Conservation (phyloP, 2,329 filamentous ascomycete genomes). For the Reticulascus tulasneorum region DNA sequence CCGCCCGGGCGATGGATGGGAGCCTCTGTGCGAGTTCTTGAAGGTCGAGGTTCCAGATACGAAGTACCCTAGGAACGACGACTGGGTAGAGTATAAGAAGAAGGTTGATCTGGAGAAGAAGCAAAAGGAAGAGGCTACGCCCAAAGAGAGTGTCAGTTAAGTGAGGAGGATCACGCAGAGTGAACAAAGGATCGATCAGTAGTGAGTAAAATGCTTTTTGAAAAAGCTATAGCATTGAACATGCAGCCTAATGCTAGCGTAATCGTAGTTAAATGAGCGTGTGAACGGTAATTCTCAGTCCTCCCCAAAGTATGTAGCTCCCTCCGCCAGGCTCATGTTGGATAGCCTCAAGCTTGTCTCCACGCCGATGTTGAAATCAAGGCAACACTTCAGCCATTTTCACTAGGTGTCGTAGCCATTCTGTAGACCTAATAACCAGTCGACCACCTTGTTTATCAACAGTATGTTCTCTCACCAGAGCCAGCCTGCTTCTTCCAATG, state of each 20-base stretch:
- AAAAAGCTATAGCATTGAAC: conserved; percentile 5
- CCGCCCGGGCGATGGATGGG: conserved; percentile 21
- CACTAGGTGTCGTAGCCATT: no score
- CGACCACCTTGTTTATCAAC: not conserved
- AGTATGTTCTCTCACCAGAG: not conserved
- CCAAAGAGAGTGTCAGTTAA: not conserved
- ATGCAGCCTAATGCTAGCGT: conserved; percentile 1
- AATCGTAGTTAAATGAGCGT: conserved; percentile 2
- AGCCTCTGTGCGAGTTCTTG: conserved; percentile 22
- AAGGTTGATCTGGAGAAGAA: conserved; percentile 15
- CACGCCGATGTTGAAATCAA: not conserved
- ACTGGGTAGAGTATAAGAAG: conserved; percentile 25
- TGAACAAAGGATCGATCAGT: no score
- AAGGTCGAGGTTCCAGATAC: conserved; percentile 16
- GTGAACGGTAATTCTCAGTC: no score
- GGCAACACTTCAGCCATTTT: conserved; percentile 3
- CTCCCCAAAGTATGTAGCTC: no score
- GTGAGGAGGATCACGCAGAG: not conserved
- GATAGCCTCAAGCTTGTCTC: conserved; percentile 12
- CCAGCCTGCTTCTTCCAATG: not conserved
- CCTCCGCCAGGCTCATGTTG: conserved; percentile 12
- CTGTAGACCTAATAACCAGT: not conserved
- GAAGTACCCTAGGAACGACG: conserved; percentile 23
- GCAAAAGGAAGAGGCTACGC: not conserved
- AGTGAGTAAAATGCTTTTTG: no score